phyloP scores from a whole-genome alignment of 176 grass and related monocot species.

The Bonia amplexicaulis region DNA sequence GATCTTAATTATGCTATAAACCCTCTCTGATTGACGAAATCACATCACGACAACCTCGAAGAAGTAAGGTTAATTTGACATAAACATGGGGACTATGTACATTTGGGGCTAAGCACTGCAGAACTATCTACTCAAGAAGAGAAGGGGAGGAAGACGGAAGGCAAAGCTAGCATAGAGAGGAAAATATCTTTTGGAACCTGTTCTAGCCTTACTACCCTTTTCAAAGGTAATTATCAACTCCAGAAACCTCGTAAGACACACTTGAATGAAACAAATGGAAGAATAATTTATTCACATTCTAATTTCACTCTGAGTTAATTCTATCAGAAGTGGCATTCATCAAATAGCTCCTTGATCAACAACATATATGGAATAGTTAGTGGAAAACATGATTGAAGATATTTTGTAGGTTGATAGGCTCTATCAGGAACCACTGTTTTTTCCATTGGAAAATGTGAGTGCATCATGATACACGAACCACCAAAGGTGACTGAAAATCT shows the following conservation, averaged over 20 bases:
- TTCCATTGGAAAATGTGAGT: slow-evolving; percentile 7
- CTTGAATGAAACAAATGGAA: neutral
- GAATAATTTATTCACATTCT: neutral
- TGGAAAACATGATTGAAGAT: slow-evolving; percentile 4
- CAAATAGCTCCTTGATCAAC: neutral
- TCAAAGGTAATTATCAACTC: slow-evolving; percentile 9
- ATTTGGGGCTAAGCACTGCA: neutral
- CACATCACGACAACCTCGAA: neutral
- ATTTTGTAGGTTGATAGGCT: slow-evolving; percentile 33
- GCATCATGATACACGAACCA: slow-evolving; percentile 6
- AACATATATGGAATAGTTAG: neutral
- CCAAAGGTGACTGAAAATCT: slow-evolving; percentile 29
- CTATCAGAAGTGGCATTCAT: slow-evolving; percentile 6
- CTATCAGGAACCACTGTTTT: slow-evolving; percentile 1
- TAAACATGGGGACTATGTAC: neutral
- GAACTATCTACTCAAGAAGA: neutral
- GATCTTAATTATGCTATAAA: neutral
- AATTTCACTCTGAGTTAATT: neutral
- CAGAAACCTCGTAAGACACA: slow-evolving; percentile 5
- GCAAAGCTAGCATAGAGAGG: slow-evolving; percentile 1
- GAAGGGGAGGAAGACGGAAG: neutral
- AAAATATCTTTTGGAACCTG: neutral
- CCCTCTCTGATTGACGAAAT: neutral
- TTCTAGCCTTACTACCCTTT: slow-evolving; percentile 16
- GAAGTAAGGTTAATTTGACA: neutral